Evolutionary conservation across 305 asterid species (phyloP).

Genomic region (Coffea humblotiana): DNA sequence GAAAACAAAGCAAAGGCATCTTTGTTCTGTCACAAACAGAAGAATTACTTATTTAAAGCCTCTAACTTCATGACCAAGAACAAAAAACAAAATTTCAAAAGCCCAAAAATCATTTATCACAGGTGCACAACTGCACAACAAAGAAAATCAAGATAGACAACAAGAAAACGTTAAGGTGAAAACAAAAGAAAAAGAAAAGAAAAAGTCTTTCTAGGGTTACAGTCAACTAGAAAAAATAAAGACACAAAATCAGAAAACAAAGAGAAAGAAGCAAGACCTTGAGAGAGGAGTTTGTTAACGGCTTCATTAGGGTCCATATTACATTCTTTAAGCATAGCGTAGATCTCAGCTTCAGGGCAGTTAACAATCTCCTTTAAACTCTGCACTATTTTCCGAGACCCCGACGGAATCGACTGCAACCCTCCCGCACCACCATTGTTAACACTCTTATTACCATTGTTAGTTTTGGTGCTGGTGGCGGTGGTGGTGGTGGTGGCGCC

Average conservation of each 20-base stretch:
- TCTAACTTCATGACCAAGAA: neutral
- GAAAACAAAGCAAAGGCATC: neutral
- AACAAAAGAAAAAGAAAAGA: neutral
- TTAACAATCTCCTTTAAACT: conserved; percentile 91
- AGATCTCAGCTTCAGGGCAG: conserved; percentile 90
- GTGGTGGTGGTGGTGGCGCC: neutral
- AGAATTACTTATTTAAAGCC: neutral
- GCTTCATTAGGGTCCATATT: conserved; percentile 99
- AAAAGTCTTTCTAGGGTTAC: conserved; percentile 4
- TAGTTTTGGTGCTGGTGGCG: no score
- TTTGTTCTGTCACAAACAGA: neutral
- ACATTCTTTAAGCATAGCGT: conserved; percentile 85
- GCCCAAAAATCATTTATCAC: neutral
- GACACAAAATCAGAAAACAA: conserved; percentile 8
- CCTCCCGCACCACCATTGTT: conserved; percentile 31
- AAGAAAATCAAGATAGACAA: neutral
- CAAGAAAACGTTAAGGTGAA: neutral
- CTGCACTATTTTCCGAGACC: conserved; percentile 73
- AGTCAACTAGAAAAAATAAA: neutral
- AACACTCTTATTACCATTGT: no score
- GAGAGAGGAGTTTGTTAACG: conserved; percentile 77
- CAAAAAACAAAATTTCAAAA: neutral
- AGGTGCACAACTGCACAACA: neutral
- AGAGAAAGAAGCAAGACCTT: conserved; percentile 44
- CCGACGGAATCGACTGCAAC: conserved; percentile 63